Evolutionary conservation across 495 filamentous ascomycete species (phyloP).

Genomic region (Penicillium macrosclerotiorum): DNA sequence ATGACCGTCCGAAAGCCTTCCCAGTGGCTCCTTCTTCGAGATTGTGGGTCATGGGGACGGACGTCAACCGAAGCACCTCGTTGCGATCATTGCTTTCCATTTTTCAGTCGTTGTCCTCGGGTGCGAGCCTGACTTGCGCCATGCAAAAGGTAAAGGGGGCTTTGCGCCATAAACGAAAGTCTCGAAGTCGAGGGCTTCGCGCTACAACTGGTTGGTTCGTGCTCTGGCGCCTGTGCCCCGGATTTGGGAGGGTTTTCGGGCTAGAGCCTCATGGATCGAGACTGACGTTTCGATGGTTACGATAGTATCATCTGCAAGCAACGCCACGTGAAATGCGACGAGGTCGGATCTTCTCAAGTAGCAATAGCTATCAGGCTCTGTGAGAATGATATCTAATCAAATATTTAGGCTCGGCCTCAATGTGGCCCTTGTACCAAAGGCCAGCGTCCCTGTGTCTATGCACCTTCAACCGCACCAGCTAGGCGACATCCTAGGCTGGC

Average conservation of each 20-base stretch:
- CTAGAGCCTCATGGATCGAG: too few species aligned
- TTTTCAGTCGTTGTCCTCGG: too few species aligned
- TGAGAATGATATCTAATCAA: not conserved
- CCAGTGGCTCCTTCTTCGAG: too few species aligned
- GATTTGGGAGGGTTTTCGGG: too few species aligned
- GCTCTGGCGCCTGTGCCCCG: too few species aligned
- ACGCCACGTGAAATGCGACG: conserved; percentile 35
- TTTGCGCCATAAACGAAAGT: conserved; percentile 29
- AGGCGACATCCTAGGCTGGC: not conserved
- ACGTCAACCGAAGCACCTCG: too few species aligned
- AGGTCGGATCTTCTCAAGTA: conserved; percentile 16
- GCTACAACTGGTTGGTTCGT: conserved; percentile 33
- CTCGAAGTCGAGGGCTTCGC: conserved; percentile 30
- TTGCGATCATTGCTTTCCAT: too few species aligned
- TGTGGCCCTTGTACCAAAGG: conserved; percentile 34
- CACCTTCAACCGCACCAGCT: not conserved
- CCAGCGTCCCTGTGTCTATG: conserved; percentile 27
- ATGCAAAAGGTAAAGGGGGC: conserved; percentile 9
- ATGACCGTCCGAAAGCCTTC: too few species aligned
- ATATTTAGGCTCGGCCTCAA: conserved; percentile 22
- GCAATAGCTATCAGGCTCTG: not conserved
- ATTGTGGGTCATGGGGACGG: too few species aligned
- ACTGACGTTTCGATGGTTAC: not conserved
- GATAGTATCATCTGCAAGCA: conserved; percentile 28
- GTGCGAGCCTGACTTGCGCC: too few species aligned